phyloP scores from a whole-genome alignment of 2,329 filamentous ascomycete genomes.

The Phoma herbarum region DNA sequence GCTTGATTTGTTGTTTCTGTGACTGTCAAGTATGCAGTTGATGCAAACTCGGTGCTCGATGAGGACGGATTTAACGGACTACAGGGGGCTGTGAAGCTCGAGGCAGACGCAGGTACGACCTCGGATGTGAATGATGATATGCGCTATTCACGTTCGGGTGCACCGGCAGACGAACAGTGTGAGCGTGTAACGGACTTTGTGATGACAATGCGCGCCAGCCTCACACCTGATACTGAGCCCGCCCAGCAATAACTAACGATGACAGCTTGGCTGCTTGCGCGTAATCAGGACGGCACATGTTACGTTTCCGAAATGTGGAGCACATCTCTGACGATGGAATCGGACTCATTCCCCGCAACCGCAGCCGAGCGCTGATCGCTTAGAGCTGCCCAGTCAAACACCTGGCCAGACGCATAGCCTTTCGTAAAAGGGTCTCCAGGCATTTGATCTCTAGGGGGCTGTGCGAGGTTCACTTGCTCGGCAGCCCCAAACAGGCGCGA shows the following conservation, averaged over 20 bases:
- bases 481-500: neutral
- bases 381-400: slow-evolving; percentile 16
- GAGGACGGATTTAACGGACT: neutral
- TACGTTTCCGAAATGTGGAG: slow-evolving; percentile 28
- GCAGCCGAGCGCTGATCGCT: slow-evolving; percentile 22
- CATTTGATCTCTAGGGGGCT: neutral
- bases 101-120: slow-evolving; percentile 1
- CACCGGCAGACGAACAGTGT: slow-evolving; percentile 10
- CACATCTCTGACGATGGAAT: slow-evolving; percentile 5
- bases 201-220: slow-evolving; percentile 5
- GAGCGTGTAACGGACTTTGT: slow-evolving; percentile 4
- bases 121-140: slow-evolving; percentile 10
- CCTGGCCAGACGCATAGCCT: slow-evolving; percentile 3
- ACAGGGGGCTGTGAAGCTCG: neutral
- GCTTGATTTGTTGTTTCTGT: neutral
- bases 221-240: slow-evolving; percentile 12
- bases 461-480: neutral
- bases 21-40: neutral
- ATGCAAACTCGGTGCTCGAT: neutral
- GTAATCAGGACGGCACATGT: slow-evolving; percentile 19
- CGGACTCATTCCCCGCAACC: slow-evolving; percentile 11
- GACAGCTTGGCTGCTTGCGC: slow-evolving; percentile 28
- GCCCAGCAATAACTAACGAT: slow-evolving; percentile 9
- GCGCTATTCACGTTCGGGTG: slow-evolving; percentile 9
- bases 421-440: neutral